A percentile compares a stretch with the other conserved stretches of the same genome.
Conservation (phyloP, 1,284 basidiomycete species). For the Ustilago curta region DNA sequence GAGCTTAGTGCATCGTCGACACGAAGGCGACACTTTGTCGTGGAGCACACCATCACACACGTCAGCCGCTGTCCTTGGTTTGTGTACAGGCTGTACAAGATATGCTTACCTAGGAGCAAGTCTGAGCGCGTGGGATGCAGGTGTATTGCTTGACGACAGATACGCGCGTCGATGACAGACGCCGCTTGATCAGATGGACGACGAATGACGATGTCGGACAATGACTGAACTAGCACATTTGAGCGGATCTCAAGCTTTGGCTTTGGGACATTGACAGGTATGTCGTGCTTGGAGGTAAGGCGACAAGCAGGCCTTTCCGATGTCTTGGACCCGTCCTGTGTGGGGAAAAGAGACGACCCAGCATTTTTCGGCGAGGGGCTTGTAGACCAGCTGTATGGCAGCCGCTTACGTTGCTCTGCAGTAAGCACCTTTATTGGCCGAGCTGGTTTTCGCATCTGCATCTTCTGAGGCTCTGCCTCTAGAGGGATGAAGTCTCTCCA, state of each 20-base stretch:
- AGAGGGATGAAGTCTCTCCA: neutral
- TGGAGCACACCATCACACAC: neutral
- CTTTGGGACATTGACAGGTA: neutral
- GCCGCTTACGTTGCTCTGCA: neutral
- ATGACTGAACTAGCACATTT: neutral
- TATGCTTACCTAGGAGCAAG: slow-evolving; percentile 9
- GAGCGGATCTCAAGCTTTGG: neutral
- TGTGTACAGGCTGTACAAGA: neutral
- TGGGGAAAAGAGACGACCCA: neutral
- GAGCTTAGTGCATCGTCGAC: neutral
- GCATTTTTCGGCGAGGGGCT: neutral
- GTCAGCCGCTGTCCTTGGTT: neutral
- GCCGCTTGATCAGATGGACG: too few species aligned
- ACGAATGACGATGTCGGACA: slow-evolving; percentile 4
- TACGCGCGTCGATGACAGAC: neutral
- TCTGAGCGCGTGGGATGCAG: slow-evolving; percentile 7
- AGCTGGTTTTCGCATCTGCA: neutral
- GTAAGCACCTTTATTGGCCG: slow-evolving; percentile 2
- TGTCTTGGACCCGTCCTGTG: neutral
- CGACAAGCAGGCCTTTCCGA: neutral
- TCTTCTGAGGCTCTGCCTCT: neutral
- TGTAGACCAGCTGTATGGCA: neutral
- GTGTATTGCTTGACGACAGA: slow-evolving; percentile 5
- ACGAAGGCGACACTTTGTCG: slow-evolving; percentile 11
- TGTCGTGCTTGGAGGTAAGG: neutral